These are phyloP conservation scores for Barnettozyma sucrosica DNA, from an alignment of 805 yeast genomes.

Conservation along the genomic window DNA sequence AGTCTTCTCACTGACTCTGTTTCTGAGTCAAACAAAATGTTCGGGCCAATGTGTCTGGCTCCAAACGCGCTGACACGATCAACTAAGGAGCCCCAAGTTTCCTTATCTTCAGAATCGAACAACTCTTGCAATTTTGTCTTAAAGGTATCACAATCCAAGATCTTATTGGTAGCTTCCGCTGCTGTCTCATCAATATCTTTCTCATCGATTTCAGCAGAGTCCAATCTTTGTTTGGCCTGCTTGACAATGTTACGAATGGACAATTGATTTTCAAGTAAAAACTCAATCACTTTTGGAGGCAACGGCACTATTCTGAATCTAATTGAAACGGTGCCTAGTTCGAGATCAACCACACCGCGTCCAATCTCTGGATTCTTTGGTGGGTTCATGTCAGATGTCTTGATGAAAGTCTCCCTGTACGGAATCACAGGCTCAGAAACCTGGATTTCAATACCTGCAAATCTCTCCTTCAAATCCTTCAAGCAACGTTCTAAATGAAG, in stretches of 20 bases:
- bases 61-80: conserved; percentile 62
- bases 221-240: conserved; percentile 12
- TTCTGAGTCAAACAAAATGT: conserved; percentile 56
- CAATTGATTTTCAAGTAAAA: conserved; percentile 41
- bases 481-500: conserved; percentile 91
- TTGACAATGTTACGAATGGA: conserved; percentile 35
- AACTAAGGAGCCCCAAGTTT: conserved; percentile 27
- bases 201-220: conserved; percentile 17
- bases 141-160: conserved; percentile 28
- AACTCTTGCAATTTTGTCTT: conserved; percentile 28
- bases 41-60: conserved; percentile 71
- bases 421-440: conserved; percentile 93
- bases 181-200: conserved; percentile 16
- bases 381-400: conserved; percentile 45
- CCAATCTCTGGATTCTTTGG: conserved; percentile 40
- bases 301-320: conserved; percentile 47
- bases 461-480: conserved; percentile 83
- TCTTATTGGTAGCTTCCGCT: conserved; percentile 17
- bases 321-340: conserved; percentile 44
- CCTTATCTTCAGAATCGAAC: conserved; percentile 25
- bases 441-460: conserved; percentile 84
- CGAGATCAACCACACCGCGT: conserved; percentile 45
- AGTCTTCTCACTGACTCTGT: conserved; percentile 31
- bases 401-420: conserved; percentile 75
- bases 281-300: conserved; percentile 42